phyloP scores from a whole-genome alignment of 352 stramenopile genomes.

The Pythium rishiriense region DNA sequence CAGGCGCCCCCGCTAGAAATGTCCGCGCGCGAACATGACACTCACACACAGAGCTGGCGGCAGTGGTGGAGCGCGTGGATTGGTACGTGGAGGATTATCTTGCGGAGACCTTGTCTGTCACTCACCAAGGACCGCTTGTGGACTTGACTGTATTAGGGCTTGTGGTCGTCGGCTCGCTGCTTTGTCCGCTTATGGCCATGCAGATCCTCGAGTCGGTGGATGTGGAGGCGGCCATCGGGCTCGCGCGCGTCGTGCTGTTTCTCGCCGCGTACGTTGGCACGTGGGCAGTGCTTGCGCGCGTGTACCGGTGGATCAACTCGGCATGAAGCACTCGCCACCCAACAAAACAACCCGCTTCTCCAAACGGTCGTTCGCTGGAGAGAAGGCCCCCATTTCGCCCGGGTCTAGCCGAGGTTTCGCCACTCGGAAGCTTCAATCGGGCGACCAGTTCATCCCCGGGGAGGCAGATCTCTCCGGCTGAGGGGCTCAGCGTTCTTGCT shows the following conservation, averaged over 20 bases:
- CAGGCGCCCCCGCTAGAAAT: not conserved
- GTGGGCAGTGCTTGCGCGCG: conserved; percentile 5
- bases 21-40: not conserved
- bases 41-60: not conserved
- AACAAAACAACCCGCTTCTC: not conserved
- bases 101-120: not conserved
- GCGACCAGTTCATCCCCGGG: too few relatives aligned
- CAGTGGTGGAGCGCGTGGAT: not conserved
- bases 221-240: not conserved
- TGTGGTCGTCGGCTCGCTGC: not conserved
- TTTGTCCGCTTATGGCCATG: not conserved
- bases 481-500: too few relatives aligned
- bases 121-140: not conserved
- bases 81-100: not conserved
- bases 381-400: too few relatives aligned
- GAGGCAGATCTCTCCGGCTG: too few relatives aligned
- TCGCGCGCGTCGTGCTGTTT: conserved; percentile 1
- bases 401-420: too few relatives aligned
- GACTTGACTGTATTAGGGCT: not conserved
- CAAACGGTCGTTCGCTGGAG: too few relatives aligned
- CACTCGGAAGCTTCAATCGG: too few relatives aligned
- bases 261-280: conserved; percentile 4
- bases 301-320: not conserved
- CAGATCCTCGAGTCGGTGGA: not conserved
- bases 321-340: not conserved